Percentiles rank a stretch among this genome's conserved stretches.
Conservation (phyloP, 2,329 filamentous ascomycete species). For the Phaeosphaeria sp. region DNA sequence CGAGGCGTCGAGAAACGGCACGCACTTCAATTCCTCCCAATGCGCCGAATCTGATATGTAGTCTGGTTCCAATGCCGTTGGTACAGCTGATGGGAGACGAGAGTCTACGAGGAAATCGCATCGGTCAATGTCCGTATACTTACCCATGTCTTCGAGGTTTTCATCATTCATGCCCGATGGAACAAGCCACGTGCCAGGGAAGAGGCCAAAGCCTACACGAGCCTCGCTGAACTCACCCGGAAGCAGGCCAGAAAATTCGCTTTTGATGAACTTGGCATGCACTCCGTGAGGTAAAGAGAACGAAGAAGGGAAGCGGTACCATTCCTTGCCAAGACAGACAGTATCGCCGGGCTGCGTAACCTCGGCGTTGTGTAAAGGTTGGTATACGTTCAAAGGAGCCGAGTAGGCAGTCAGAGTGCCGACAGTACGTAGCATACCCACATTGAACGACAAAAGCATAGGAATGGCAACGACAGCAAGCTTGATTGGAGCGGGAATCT, state of each 20-base stretch:
- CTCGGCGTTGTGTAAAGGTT: constrained; percentile 65
- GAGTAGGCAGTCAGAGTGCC: constrained; percentile 80
- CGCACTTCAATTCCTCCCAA: constrained; percentile 80
- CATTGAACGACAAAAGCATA: constrained; percentile 68
- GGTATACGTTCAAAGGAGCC: constrained; percentile 76
- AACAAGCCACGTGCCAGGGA: constrained; percentile 82
- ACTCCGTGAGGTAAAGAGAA: constrained; percentile 87
- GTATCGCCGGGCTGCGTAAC: constrained; percentile 68
- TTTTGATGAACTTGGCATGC: constrained; percentile 87
- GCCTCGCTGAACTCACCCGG: constrained; percentile 89
- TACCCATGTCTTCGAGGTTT: constrained; percentile 84
- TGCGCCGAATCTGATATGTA: constrained; percentile 75
- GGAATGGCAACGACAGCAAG: constrained; percentile 65
- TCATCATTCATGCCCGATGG: constrained; percentile 89
- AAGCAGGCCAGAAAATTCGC: constrained; percentile 85
- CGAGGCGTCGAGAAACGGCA: constrained; percentile 79
- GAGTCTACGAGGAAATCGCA: constrained; percentile 91
- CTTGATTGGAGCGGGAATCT: constrained; percentile 78
- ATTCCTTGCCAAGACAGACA: constrained; percentile 94
- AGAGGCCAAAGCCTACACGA: constrained; percentile 71
- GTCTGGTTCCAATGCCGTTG: constrained; percentile 77
- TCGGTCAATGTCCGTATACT: constrained; percentile 77
- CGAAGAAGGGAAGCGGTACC: constrained; percentile 96
- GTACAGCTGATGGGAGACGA: constrained; percentile 67
- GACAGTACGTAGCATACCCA: constrained; percentile 74